Evolutionary conservation across 148 eudicot genomes (phyloP).

Genomic region (Spergularia bocconei): DNA sequence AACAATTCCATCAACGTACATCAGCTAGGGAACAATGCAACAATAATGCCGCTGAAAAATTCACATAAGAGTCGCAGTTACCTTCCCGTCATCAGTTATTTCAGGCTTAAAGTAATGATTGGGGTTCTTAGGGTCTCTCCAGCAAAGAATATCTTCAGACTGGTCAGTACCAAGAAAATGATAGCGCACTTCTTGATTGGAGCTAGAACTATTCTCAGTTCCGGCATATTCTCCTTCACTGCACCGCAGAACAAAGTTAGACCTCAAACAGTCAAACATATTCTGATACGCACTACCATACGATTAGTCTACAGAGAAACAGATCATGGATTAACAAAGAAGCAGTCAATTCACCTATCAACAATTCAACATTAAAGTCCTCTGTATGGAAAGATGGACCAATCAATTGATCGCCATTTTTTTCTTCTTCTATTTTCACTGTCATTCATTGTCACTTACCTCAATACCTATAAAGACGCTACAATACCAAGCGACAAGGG

Average conservation of each 20-base stretch:
- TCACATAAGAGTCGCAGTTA: constrained; percentile 20
- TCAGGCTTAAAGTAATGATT: constrained; percentile 46
- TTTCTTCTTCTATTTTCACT: not conserved
- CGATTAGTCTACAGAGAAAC: not conserved
- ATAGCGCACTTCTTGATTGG: constrained; percentile 69
- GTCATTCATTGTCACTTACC: not conserved
- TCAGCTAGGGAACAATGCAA: not conserved
- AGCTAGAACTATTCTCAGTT: constrained; percentile 69
- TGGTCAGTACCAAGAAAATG: constrained; percentile 93
- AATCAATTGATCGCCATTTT: not conserved
- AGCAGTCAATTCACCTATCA: not conserved
- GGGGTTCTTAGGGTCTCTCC: constrained; percentile 85
- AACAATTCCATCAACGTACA: not conserved
- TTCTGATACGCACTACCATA: not conserved
- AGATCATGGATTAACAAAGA: not conserved
- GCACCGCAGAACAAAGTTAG: constrained; percentile 22
- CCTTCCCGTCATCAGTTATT: constrained; percentile 92
- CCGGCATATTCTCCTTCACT: constrained; percentile 85
- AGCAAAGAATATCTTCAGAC: constrained; percentile 86
- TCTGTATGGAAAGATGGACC: not conserved
- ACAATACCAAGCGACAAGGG: not conserved
- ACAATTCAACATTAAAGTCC: not conserved
- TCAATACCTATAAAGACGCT: not conserved
- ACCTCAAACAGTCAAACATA: no score
- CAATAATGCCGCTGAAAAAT: not conserved